Evolutionary conservation across 768 basidiomycete genomes (phyloP), one percentile per base, ranked within the genome.

Genomic region (Xanthoconium purpureum): DNA sequence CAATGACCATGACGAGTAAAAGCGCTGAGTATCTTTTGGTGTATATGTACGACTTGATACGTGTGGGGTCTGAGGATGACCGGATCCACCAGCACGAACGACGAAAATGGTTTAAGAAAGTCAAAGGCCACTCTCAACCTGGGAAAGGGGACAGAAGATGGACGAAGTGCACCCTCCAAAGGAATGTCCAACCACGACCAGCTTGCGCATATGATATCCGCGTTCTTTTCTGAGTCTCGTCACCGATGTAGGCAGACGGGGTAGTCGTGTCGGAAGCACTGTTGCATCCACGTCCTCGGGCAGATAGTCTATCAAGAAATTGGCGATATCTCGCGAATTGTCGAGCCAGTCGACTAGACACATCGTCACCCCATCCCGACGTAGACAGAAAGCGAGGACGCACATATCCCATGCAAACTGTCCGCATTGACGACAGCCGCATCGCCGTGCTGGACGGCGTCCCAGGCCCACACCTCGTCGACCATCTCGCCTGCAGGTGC

Each of bases 401-500:
- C 68, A 86, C 89, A 86, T 36, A 88, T 74, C 1, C 77, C 77
- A 36, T 83, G 81, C 1, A 88, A 75, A 17, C 73, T 74, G 1
- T 72, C 70, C 1, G 66, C 75, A 57, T 97, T 98, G 37, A 95
- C 51, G 13, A 90, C 68, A 0, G 80, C 87, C n/a, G 91, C 78
- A 57, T 95, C 94, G 1, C 92, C 94, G 57, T 95, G 91, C 56
- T 92, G 87, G 5, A 87, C 79, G 6, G 89, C 81, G 61, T 97
- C 94, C 78, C 89, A 87, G 0, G 82, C 66, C 92, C 92, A 95
- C 1, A 94, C 77, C 52, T 88, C 83, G 75, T 90, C 77, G 70
- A 94, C 60, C 75, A 75, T 54, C 60, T 47, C 51, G 2, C 66
- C 72, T n/a, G 71, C 69, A 20, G 74, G 63, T 2, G 72, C 74